Evolutionary conservation across 305 asterid genomes (phyloP), one percentile per base, ranked within the genome.

Genomic region (Fraxinus sp.): DNA sequence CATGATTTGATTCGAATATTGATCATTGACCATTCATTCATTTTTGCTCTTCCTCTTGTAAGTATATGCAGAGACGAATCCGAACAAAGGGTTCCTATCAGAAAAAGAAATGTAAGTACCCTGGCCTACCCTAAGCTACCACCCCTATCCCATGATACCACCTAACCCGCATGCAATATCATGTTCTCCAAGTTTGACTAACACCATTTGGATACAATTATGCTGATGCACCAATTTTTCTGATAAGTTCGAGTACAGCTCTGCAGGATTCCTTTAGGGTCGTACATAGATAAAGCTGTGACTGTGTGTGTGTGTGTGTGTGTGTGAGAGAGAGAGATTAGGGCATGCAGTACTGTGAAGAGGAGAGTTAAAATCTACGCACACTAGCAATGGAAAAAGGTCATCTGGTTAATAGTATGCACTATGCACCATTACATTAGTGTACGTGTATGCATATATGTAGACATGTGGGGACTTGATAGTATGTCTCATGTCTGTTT

Each of bases 21-120:
- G 77, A 72, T 72, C 46, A 71, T 71, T 71, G 77, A 72, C 77
- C 77, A 72, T 33, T 72, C 46, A 72, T 72, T 72, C 43, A 72
- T 7, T 72, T 72, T 33, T 35, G 20, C 28, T 33, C 26, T 33
- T 72, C 36, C 24, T 72, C 43, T 72, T 72, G 77, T 33, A 72
- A 72, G 46, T 33, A 72, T 71, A 7, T n/a, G 77, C 77, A 72
- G 46, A 72, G 9, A 33, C 46, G 77, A 72, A 72, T 72, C 46
- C 43, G 20, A 33, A 33, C 24, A 33, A 33, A 72, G 46, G 46
- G 77, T 33, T 72, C 46, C 77, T 72, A 72, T 72, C 77, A 72
- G 46, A 72, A 32, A 66, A 66, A 28, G 74, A 26, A 28, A 66
- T 24, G 37, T 4, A 72, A 2, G 77, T n/a, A 33, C 77, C 8